A percentile compares a stretch with the other conserved stretches of the same genome.
These are phyloP conservation scores for Citrullus amarus DNA, from an alignment of 306 rosid species.

Conservation along the genomic window DNA sequence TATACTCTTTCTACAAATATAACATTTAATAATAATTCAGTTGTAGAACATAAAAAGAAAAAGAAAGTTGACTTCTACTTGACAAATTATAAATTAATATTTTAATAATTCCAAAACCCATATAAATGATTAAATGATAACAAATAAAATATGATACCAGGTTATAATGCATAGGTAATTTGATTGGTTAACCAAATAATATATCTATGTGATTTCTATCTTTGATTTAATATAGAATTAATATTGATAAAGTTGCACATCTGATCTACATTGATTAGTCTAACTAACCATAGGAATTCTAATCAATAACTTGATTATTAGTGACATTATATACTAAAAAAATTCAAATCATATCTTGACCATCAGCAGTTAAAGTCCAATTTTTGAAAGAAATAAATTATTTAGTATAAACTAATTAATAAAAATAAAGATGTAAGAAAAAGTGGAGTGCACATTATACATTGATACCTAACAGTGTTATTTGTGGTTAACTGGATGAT, in stretches of 20 bases:
- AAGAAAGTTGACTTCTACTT: not conserved
- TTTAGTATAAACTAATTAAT: too few relatives aligned
- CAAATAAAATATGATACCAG: not conserved
- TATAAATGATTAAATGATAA: not conserved
- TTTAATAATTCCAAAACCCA: not conserved
- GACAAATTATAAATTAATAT: not conserved
- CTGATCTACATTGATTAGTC: not conserved
- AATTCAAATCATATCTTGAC: not conserved
- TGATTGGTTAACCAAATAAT: too few relatives aligned
- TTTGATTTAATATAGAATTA: too few relatives aligned
- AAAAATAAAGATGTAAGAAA: too few relatives aligned
- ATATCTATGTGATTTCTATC: too few relatives aligned
- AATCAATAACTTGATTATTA: not conserved
- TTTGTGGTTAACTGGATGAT: too few relatives aligned
- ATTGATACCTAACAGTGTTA: too few relatives aligned
- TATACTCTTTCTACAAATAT: not conserved
- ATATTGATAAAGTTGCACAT: too few relatives aligned
- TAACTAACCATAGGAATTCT: not conserved
- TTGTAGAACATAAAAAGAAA: not conserved
- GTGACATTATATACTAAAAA: not conserved
- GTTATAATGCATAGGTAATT: too few relatives aligned
- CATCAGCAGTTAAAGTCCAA: not conserved
- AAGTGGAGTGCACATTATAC: too few relatives aligned
- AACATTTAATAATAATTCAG: not conserved
- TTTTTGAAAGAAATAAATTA: too few relatives aligned